Evolutionary conservation across 108 stramenopile genomes (phyloP), one percentile per base, ranked within the genome.

Genomic region (Epipyxis sp.): DNA sequence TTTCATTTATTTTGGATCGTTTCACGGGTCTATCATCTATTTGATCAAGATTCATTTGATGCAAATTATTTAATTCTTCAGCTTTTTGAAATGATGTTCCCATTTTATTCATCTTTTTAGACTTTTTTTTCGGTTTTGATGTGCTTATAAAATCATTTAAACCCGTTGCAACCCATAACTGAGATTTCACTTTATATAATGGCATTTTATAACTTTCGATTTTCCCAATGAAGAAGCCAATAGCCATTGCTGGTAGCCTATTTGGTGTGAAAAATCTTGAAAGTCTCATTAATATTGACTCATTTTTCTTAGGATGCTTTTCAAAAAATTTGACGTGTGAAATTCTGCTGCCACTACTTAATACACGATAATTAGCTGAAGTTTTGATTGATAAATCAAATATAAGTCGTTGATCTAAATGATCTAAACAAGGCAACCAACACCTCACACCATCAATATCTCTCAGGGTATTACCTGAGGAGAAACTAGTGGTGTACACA

Each of bases 151-250:
- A 39, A 57, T 74, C 71, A 35, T 3, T 10, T 35, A 65, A 35
- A 65, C 61, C 61, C 3, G 27, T 25, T 6, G 32, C 50, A 37
- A 74, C 34, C 71, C 71, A 74, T 10, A 74, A 10, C 37, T 37
- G 6, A 10, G 10, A 13, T 37, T 39, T 3, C 20, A 42, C 44
- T 57, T 54, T 39, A 57, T 74, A 74, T 10, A 74, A 32, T 37
- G 71, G 13, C 71, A 74, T 57, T 10, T 34, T 27, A 74, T 54
- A 74, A 6, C 10, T 39, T 74, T 74, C 71, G 34, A 74, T 39
- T 54, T 54, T 46, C 16, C 71, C 71, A 27, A 74, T 42, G 43
- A 74, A 74, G 42, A 57, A 46, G 50, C 71, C 71, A 27, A 74
- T 6, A 6, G 16, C n/a, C 46, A 54, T 54, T 16, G 50, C 71